Base-by-base conservation (phyloP, 495 filamentous ascomycete species). In the Aspergillus campestris region DNA sequence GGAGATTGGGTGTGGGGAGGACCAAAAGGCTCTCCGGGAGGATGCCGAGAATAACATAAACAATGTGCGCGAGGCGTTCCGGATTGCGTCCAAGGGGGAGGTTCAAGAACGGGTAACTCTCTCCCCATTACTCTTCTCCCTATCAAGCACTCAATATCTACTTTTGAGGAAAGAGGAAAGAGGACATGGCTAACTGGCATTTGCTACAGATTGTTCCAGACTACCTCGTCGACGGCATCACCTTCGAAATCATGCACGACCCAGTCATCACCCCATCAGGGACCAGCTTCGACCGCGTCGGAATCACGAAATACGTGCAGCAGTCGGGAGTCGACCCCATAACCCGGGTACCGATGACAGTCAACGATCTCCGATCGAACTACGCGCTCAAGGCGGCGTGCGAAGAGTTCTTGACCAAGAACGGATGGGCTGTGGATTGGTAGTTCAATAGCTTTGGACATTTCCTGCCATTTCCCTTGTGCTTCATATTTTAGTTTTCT, bases 401-500 rank as follows among this genome's bases (percentile, higher is more conserved):
- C 57, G 80, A 84, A 31, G 83, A 87, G 40, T 97, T 94, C 55
- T 62, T 95, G 51, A 71, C 83, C 10, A 70, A 87, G 47, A 95
- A 95, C 60, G 92, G 91, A 24, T 97, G 92, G 91, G 87, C 89
- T 12, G 86, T 83, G 7, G 92, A 97, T 58, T 98, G 84, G 80
- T 97, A 66, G 60, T 53, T 24, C 30, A 31, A 34, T 39, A 24
- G 1, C 18, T 24, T 24, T 24, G 18, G 18, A 24, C 4, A 38
- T 36, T 36, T 45, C 41, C 38, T 34, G 33, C 13, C 50, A 48
- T 29, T 37, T 51, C 42, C 44, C 12, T 41, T 35, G 9, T 54
- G n/a, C 15, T 34, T 41, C 13, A 42, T 46, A 31, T 37, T 44
- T 49, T 33, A 14, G 7, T 42, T 42, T 14, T 39, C 6, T 39